Conservation (phyloP, 192 early-diverging fungal species). For the Paraglomus occultum region DNA sequence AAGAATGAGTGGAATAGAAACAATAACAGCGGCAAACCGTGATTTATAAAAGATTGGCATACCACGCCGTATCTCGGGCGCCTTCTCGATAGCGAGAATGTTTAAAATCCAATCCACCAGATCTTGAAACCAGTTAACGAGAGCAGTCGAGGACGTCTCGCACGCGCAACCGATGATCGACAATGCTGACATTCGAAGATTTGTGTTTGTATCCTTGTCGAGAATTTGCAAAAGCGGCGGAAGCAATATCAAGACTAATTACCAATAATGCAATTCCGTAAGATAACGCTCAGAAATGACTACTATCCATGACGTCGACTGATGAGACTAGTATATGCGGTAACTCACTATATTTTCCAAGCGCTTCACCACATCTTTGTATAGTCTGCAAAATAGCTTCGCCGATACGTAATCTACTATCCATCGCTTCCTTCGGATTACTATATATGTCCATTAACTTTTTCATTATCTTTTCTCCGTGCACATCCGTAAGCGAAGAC, state of each 20-base stretch:
- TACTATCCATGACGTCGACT: not conserved
- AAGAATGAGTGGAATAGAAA: not conserved
- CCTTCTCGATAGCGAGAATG: conserved; percentile 64
- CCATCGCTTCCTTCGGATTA: conserved; percentile 45
- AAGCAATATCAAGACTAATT: not conserved
- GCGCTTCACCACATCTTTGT: conserved; percentile 73
- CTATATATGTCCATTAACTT: conserved; percentile 70
- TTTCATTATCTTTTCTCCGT: conserved; percentile 67
- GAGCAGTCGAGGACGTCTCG: conserved; percentile 67
- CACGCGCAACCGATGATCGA: conserved; percentile 66
- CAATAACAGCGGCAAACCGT: not conserved
- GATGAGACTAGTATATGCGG: not conserved
- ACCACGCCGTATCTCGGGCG: conserved; percentile 65
- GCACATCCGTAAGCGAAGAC: conserved; percentile 76
- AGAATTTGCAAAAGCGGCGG: conserved; percentile 38
- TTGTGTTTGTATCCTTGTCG: conserved; percentile 33
- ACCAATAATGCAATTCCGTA: not conserved
- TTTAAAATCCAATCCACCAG: conserved; percentile 67
- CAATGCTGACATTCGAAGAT: conserved; percentile 60
- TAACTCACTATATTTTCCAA: conserved; percentile 64
- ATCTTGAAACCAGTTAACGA: conserved; percentile 65
- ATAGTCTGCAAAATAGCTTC: conserved; percentile 88
- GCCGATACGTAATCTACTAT: conserved; percentile 77
- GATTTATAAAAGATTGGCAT: not conserved
- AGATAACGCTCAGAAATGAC: not conserved